Evolutionary conservation across 2,329 filamentous ascomycete genomes (phyloP).

Genomic region (Aspergillus sp.): DNA sequence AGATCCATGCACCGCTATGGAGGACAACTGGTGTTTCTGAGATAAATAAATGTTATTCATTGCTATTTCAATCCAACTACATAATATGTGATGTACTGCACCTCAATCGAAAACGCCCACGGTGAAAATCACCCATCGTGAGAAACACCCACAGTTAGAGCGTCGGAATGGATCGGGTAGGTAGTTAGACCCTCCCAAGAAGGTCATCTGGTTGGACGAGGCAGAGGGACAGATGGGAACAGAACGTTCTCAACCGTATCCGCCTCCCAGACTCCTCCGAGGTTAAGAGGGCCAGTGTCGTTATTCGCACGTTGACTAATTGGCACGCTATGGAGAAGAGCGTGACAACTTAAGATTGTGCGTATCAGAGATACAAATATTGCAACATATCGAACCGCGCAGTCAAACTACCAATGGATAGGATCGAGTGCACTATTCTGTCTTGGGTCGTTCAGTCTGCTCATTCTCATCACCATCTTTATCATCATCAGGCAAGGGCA

Average conservation of each 20-base stretch:
- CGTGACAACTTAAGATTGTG: conserved; percentile 98
- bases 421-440: conserved; percentile 21
- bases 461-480: conserved; percentile 55
- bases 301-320: conserved; percentile 98
- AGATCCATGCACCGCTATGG: neutral
- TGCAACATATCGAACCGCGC: neutral
- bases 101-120: conserved; percentile 30
- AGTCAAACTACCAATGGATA: neutral
- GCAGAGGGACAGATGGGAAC: conserved; percentile 26
- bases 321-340: conserved; percentile 79
- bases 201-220: conserved; percentile 24
- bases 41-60: conserved; percentile 3
- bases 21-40: neutral
- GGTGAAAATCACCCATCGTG: conserved; percentile 13
- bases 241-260: conserved; percentile 31
- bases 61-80: conserved; percentile 9
- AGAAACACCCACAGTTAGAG: conserved; percentile 19
- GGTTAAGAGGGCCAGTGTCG: conserved; percentile 40
- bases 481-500: conserved; percentile 55
- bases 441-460: conserved; percentile 23
- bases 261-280: conserved; percentile 28
- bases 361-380: conserved; percentile 42
- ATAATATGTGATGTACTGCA: conserved; percentile 26
- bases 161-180: conserved; percentile 25
- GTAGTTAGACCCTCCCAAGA: conserved; percentile 33